Conservation (phyloP, 2,329 filamentous ascomycete genomes). For the Chaetomium sp. region DNA sequence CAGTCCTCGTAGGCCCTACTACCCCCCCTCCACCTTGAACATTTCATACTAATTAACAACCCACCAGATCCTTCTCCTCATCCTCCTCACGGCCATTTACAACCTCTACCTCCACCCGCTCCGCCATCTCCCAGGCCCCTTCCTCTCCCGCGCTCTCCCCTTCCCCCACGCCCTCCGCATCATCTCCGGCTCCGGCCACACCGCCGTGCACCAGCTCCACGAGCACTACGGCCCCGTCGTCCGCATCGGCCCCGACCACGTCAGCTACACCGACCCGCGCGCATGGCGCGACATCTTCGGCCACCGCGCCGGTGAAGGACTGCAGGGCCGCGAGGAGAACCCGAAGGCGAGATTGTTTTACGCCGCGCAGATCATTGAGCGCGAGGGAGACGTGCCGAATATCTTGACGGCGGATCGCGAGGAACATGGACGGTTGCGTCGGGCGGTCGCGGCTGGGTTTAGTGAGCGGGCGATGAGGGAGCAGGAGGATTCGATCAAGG, state of each 20-base stretch:
- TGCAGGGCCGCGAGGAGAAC: slow-evolving; percentile 11
- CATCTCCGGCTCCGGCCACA: slow-evolving; percentile 59
- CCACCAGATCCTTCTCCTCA: slow-evolving; percentile 30
- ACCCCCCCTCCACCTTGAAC: background rate
- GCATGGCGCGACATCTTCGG: slow-evolving; percentile 36
- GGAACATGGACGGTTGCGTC: slow-evolving; percentile 30
- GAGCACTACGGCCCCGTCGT: slow-evolving; percentile 39
- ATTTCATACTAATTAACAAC: background rate
- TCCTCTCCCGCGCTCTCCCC: slow-evolving; percentile 20
- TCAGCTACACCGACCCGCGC: slow-evolving; percentile 36
- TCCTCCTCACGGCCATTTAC: slow-evolving; percentile 19
- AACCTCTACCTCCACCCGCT: slow-evolving; percentile 33
- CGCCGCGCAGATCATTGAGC: background rate
- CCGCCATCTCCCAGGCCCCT: slow-evolving; percentile 27
- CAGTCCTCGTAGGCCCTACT: slow-evolving; percentile 27
- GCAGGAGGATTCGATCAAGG: slow-evolving; percentile 34
- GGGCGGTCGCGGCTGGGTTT: slow-evolving; percentile 35
- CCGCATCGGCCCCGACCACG: slow-evolving; percentile 40
- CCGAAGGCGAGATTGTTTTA: slow-evolving; percentile 14
- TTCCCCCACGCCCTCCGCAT: slow-evolving; percentile 18
- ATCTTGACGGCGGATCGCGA: slow-evolving; percentile 29
- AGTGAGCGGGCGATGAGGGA: slow-evolving; percentile 33
- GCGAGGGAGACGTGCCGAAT: slow-evolving; percentile 21
- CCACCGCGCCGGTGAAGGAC: slow-evolving; percentile 46
- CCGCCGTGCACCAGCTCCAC: slow-evolving; percentile 30